phyloP scores from a whole-genome alignment of 192 early-diverging fungal genomes.

The Allomyces macrogynus region DNA sequence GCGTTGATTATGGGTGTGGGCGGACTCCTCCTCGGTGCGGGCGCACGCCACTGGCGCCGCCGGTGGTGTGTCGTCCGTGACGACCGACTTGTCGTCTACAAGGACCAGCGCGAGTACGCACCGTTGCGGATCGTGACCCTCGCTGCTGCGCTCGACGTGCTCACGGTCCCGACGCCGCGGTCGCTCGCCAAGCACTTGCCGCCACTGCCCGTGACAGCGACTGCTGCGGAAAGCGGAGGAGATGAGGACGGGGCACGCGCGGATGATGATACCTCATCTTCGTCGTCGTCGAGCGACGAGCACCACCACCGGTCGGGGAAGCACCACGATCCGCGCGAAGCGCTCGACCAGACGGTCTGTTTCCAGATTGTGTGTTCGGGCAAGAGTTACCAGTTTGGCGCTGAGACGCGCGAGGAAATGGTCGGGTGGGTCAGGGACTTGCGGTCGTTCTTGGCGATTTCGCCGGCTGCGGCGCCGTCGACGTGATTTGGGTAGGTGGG shows the following conservation, averaged over 20 bases:
- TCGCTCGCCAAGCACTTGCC: neutral
- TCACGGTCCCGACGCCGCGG: neutral
- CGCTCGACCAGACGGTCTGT: neutral
- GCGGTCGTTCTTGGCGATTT: neutral
- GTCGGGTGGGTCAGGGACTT: neutral
- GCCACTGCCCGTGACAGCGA: neutral
- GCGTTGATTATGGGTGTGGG: neutral
- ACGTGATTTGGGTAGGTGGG: no score
- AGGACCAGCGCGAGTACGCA: neutral
- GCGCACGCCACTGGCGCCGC: neutral
- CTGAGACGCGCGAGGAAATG: neutral
- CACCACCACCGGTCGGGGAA: no score
- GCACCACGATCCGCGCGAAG: neutral
- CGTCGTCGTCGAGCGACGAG: neutral
- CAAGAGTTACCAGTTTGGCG: neutral
- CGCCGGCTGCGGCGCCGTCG: neutral
- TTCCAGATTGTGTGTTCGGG: neutral
- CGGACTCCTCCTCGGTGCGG: neutral
- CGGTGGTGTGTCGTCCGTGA: neutral
- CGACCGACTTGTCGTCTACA: neutral
- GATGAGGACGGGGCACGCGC: no score
- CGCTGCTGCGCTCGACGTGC: neutral
- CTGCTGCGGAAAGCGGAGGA: no score
- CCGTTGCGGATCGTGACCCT: neutral
- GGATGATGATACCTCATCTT: no score